These are phyloP conservation scores for Exutisphaerella laricina DNA, from an alignment of 2,329 filamentous ascomycete species.

Conservation along the genomic window DNA sequence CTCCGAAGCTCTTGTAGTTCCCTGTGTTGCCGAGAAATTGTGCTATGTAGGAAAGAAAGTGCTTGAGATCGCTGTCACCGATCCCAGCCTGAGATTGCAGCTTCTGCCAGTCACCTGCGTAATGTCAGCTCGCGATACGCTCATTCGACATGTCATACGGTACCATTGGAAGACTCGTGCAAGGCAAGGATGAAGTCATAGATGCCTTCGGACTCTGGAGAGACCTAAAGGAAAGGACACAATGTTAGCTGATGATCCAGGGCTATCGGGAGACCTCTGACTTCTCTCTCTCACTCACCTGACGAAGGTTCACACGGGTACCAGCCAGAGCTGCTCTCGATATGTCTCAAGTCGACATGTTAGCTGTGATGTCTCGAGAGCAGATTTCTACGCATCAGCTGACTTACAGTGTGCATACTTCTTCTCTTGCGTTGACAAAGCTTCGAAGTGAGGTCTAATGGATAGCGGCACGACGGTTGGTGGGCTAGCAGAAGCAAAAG, in stretches of 20 bases:
- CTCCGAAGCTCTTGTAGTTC: conserved; percentile 49
- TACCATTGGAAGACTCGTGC: conserved; percentile 40
- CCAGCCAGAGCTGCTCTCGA: conserved; percentile 54
- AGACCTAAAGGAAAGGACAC: too few species aligned
- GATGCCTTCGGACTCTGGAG: conserved; percentile 47
- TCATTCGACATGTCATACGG: neutral
- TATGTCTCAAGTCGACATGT: too few species aligned
- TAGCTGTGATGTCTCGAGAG: too few species aligned
- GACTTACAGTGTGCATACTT: conserved; percentile 89
- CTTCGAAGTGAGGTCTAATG: conserved; percentile 89
- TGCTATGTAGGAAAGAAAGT: conserved; percentile 40
- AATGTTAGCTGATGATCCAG: too few species aligned
- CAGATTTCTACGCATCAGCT: too few species aligned
- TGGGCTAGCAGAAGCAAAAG: conserved; percentile 41
- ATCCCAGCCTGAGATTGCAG: conserved; percentile 41
- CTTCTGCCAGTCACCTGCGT: conserved; percentile 44
- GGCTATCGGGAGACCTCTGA: too few species aligned
- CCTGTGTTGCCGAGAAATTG: conserved; percentile 51
- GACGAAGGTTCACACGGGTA: conserved; percentile 48
- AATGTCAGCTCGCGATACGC: conserved; percentile 8
- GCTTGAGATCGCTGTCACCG: conserved; percentile 36
- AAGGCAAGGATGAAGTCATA: conserved; percentile 52
- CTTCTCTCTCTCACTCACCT: too few species aligned
- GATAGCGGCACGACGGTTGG: conserved; percentile 81
- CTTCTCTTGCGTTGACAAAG: conserved; percentile 58